Evolutionary conservation across 2,329 filamentous ascomycete genomes (phyloP).

Genomic region (Sphaerulina populicola): DNA sequence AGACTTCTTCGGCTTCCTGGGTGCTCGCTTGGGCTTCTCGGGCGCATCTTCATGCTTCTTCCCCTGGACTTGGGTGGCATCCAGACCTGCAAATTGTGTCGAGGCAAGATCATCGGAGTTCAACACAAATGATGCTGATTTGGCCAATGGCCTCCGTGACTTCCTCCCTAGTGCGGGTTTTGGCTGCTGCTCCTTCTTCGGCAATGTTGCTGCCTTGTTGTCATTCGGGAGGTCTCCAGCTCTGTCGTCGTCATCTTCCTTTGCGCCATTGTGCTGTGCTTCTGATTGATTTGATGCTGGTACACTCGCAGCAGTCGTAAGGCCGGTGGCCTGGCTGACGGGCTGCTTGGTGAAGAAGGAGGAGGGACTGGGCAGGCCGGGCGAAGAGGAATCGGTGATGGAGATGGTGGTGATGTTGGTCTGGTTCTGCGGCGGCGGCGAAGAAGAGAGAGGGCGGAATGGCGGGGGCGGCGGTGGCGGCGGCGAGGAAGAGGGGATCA

Average conservation of each 20-base stretch:
- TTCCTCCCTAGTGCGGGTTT: conserved; percentile 12
- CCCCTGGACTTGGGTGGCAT: conserved; percentile 4
- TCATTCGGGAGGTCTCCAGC: neutral
- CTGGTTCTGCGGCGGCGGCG: conserved; percentile 15
- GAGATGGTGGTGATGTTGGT: conserved; percentile 1
- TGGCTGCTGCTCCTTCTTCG: conserved; percentile 9
- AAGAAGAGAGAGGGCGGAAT: conserved; percentile 12
- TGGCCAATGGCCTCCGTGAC: conserved; percentile 18
- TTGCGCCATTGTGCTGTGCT: neutral
- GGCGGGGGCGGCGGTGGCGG: neutral
- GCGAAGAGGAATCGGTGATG: conserved; percentile 15
- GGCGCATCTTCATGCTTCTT: neutral
- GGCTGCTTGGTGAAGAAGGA: conserved; percentile 11
- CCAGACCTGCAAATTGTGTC: conserved; percentile 12
- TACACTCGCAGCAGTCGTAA: conserved; percentile 15
- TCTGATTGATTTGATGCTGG: neutral
- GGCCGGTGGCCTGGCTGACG: conserved; percentile 11
- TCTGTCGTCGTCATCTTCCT: neutral
- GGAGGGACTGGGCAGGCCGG: conserved; percentile 15
- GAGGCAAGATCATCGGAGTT: conserved; percentile 25
- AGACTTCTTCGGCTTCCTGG: neutral
- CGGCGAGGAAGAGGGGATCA: conserved; percentile 22
- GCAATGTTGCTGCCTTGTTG: neutral
- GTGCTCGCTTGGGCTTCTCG: neutral
- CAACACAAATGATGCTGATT: conserved; percentile 26